Evolutionary conservation across 495 filamentous ascomycete species (phyloP), one percentile per base, ranked within the genome.

Genomic region (Xylaria venustula): DNA sequence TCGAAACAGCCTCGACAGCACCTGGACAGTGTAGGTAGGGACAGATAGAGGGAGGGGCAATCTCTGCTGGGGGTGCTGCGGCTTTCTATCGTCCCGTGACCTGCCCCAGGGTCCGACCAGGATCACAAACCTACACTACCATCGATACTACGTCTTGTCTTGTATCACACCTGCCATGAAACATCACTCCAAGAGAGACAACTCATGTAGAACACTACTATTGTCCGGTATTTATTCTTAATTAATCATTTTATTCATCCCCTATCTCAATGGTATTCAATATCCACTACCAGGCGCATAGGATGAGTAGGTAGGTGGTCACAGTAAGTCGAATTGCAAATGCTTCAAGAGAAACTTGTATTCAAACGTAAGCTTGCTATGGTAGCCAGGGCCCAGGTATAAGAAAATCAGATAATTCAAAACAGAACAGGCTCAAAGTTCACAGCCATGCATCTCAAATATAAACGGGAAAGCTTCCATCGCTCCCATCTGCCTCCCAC

Each of bases 391-490:
- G n/a, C 7, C 54, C 42, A 57, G 30, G 55, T 26, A 41, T 37
- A 47, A 36, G 23, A 48, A 48, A 30, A 48, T 48, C 42, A 17
- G 15, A 15, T 37, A 48, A 14, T 47, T 47, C 54, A 48, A 37
- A 15, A 37, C 23, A 36, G 46, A 32, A 11, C 25, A 14, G 25
- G 2, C 47, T 32, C 20, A 7, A 22, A 15, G 6, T 37, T 37
- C 14, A 51, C 19, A 37, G 20, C 19, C 44, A 8, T 11, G 12
- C 20, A 26, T 30, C 23, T 44, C 44, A 70, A 62, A 71, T 71
- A 67, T 71, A 69, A 49, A 69, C 58, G 20, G 69, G 60, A 59
- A 71, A 71, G 41, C 69, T 71, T 23, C 66, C 67, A 15, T 71
- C 62, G 32, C 66, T 71, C 44, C 50, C 64, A 1, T 28, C 61